Evolutionary conservation across 1,139 yeast genomes (phyloP).

Genomic region (Protomyces macrosporus): DNA sequence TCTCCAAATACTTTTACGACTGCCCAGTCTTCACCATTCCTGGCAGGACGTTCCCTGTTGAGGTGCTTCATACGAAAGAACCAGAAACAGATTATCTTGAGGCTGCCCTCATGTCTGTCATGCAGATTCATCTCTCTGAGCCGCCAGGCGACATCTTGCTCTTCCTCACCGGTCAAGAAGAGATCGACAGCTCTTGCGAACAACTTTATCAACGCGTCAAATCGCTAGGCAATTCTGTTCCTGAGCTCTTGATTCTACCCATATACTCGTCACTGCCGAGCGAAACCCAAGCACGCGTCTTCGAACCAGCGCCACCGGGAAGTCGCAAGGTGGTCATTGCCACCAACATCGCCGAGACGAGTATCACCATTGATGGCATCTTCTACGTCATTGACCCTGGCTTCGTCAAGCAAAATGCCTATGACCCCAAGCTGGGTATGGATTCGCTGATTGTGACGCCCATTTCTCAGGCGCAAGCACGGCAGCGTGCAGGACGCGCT

Average conservation of each 20-base stretch:
- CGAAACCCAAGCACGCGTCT: constrained; percentile 72
- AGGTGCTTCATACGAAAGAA: constrained; percentile 57
- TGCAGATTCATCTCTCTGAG: constrained; percentile 64
- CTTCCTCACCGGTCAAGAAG: constrained; percentile 97
- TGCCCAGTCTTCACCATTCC: constrained; percentile 88
- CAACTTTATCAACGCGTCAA: constrained; percentile 62
- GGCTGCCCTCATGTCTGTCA: constrained; percentile 73
- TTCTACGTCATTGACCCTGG: constrained; percentile 89
- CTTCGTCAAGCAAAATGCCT: constrained; percentile 80
- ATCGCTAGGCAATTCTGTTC: constrained; percentile 56
- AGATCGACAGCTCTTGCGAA: constrained; percentile 86
- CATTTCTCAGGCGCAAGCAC: constrained; percentile 90
- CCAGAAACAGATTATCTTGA: constrained; percentile 79
- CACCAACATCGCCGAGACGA: constrained; percentile 94
- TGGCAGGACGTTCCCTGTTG: constrained; percentile 89
- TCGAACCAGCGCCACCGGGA: constrained; percentile 78
- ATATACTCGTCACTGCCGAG: constrained; percentile 90
- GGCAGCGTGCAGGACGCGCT: constrained; percentile 95
- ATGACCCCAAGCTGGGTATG: constrained; percentile 80
- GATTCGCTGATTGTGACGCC: constrained; percentile 80
- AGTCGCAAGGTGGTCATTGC: constrained; percentile 86
- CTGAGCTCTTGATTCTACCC: constrained; percentile 70
- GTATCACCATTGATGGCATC: constrained; percentile 90
- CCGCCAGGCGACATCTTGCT: constrained; percentile 80
- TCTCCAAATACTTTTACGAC: constrained; percentile 70